These are phyloP conservation scores for Brassica carinata DNA, from an alignment of 345 rosid genomes.

Conservation along the genomic window DNA sequence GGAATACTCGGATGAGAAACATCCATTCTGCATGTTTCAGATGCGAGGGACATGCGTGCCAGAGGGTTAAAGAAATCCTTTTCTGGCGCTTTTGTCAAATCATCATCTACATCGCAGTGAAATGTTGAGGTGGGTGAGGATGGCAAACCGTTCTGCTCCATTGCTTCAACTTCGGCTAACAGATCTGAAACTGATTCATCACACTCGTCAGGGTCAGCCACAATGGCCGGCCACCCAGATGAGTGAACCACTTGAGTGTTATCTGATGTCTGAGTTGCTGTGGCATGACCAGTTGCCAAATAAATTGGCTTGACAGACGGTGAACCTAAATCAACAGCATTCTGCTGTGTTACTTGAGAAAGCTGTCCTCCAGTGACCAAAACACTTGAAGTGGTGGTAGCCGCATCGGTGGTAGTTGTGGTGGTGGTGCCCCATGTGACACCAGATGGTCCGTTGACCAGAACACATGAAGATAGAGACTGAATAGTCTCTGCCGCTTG, in stretches of 20 bases:
- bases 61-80: constrained; percentile 80
- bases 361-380: constrained; percentile 57
- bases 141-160: constrained; percentile 78
- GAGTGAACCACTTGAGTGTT: constrained; percentile 55
- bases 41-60: constrained; percentile 44
- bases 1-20: constrained; percentile 48
- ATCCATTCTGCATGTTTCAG: constrained; percentile 61
- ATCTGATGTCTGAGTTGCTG: constrained; percentile 65
- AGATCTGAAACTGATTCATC: constrained; percentile 99
- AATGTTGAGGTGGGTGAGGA: constrained; percentile 68
- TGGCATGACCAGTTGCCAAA: constrained; percentile 49
- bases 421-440: constrained; percentile 74
- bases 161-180: constrained; percentile 97
- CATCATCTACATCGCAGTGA: constrained; percentile 50
- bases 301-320: constrained; percentile 55
- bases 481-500: constrained; percentile 14
- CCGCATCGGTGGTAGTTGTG: constrained; percentile 53
- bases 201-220: constrained; percentile 65
- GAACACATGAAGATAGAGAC: background rate
- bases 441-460: constrained; percentile 60
- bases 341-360: constrained; percentile 58
- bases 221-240: constrained; percentile 70
- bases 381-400: constrained; percentile 60
- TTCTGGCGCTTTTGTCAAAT: constrained; percentile 62
- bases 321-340: constrained; percentile 55